Evolutionary conservation across 2,329 filamentous ascomycete genomes (phyloP), one percentile per base, ranked within the genome.

Genomic region (Talaromyces sp.): DNA sequence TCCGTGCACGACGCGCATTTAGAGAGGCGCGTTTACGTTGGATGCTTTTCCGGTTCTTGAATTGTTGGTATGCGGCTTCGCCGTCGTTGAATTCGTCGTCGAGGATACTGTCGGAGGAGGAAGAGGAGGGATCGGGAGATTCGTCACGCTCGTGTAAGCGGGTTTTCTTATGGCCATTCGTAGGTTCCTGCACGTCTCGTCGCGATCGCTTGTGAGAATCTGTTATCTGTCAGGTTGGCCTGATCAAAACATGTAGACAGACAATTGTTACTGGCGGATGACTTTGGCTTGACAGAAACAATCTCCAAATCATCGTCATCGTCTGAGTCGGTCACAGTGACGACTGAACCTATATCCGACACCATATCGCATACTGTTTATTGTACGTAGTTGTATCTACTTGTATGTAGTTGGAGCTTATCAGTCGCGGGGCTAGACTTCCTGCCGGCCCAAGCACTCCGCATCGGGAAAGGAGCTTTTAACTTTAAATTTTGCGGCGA

Each of bases 41-140:
- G 0, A 79, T 73, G 0, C 79, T 78, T 66, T 84, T 87, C 56
- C 84, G 81, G 60, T 87, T 85, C 72, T 88, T 89, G 74, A 87
- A 88, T n/a, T 83, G 82, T 47, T 85, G 78, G 68, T 91, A 91
- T 8, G 83, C 82, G 11, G 74, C 70, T 67, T 77, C 75, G 52
- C 77, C 76, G 68, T 77, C 76, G 59, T 78, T 77, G 62, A 78
- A 76, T 3, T 72, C 71, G n/a, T 71, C 70, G 62, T 72, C 70
- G 37, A 76, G 72, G 57, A 70, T 73, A 47, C 71, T 67, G 22
- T 69, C 71, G 24, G 70, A 69, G 37, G 75, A 66, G 11, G 73
- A 70, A 10, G 39, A 58, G 9, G 59, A 62, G 31, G 60, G n/a
- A 14, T 39, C 54, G 10, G 50, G 43, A 16, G 65, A 62, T 9